phyloP scores from a whole-genome alignment of 2,329 filamentous ascomycete genomes.

The Bertia moriformis region DNA sequence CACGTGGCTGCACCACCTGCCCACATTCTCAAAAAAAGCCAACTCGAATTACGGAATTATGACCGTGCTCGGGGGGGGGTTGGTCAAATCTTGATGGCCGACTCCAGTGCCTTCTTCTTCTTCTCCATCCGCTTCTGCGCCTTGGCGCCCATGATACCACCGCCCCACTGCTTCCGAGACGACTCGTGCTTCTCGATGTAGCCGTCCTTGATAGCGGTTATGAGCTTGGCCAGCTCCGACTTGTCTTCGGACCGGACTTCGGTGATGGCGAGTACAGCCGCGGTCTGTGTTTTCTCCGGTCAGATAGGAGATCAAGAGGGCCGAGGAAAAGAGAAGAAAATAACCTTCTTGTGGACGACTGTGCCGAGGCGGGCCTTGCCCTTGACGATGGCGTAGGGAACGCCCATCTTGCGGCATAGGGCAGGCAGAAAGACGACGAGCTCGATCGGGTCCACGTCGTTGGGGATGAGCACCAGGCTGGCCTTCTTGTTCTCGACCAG shows the following conservation, averaged over 20 bases:
- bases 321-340: neutral
- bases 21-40: too few relatives aligned
- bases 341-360: slow-evolving; percentile 94
- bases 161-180: slow-evolving; percentile 85
- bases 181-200: slow-evolving; percentile 94
- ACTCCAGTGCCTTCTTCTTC: slow-evolving; percentile 87
- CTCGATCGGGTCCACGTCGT: slow-evolving; percentile 99
- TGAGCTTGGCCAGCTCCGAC: slow-evolving; percentile 90
- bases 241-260: slow-evolving; percentile 98
- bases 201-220: slow-evolving; percentile 92
- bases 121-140: slow-evolving; percentile 64
- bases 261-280: slow-evolving; percentile 85
- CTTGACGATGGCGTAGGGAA: slow-evolving; percentile 98
- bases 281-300: too few relatives aligned
- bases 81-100: slow-evolving; percentile 98
- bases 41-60: too few relatives aligned
- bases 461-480: slow-evolving; percentile 90
- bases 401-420: slow-evolving; percentile 99
- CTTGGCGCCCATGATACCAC: slow-evolving; percentile 98
- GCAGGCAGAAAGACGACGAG: slow-evolving; percentile 97
- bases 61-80: too few relatives aligned
- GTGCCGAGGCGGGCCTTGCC: slow-evolving; percentile 98
- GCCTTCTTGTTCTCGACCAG: slow-evolving; percentile 99
- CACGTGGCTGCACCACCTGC: too few relatives aligned
- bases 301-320: slow-evolving; percentile 12